These are phyloP conservation scores for Saccharum officinarum DNA, from an alignment of 176 grass and related monocot species.

Conservation along the genomic window DNA sequence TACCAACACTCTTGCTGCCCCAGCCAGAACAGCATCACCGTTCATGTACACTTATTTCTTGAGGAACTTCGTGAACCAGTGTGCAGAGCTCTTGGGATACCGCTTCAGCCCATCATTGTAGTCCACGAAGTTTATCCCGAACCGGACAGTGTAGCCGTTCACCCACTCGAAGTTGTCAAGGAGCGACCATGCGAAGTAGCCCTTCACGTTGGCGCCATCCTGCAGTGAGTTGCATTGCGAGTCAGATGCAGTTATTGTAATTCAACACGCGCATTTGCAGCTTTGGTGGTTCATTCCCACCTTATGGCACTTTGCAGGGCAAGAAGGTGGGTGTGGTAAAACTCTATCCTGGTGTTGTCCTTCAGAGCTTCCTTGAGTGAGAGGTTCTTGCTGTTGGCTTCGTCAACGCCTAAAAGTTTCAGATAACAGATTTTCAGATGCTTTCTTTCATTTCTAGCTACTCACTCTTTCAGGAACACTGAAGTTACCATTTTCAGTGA, in stretches of 20 bases:
- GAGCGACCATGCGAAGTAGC: constrained; percentile 67
- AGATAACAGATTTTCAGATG: not conserved
- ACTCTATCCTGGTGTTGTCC: constrained; percentile 59
- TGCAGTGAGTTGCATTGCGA: not conserved
- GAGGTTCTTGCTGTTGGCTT: constrained; percentile 42
- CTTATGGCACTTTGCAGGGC: constrained; percentile 50
- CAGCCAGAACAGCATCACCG: not conserved
- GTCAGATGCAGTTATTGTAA: not conserved
- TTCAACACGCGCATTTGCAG: too few relatives aligned
- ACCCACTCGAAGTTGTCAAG: constrained; percentile 68
- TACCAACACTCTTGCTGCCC: not conserved
- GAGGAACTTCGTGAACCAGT: constrained; percentile 68
- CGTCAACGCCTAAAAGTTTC: constrained; percentile 37
- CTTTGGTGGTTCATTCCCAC: constrained; percentile 13
- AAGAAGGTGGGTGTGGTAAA: constrained; percentile 52
- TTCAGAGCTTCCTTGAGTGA: constrained; percentile 60
- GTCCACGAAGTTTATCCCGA: constrained; percentile 68
- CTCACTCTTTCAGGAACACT: not conserved
- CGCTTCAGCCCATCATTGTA: constrained; percentile 41
- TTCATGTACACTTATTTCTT: not conserved
- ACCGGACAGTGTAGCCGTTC: constrained; percentile 53
- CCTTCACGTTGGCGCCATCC: constrained; percentile 63
- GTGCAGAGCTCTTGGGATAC: constrained; percentile 51
- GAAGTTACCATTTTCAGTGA: constrained; percentile 45
- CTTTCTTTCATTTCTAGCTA: not conserved